Conservation (phyloP, 352 stramenopile genomes). For the Phytophthora ohioensis region DNA sequence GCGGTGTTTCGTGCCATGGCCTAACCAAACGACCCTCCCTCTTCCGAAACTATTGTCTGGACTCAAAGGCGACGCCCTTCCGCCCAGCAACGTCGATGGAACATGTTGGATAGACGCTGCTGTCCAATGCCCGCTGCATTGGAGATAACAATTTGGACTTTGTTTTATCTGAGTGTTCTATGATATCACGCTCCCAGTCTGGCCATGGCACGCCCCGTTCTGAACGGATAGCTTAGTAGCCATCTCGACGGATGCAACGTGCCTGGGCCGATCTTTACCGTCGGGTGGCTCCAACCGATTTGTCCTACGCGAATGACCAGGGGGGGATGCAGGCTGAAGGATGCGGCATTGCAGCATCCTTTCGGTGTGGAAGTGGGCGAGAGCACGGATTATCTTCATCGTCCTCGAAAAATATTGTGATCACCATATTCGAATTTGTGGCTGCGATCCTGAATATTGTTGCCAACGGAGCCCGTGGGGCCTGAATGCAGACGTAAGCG, state of each 20-base stretch:
- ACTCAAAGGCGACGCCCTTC: constrained; percentile 26
- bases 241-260: constrained; percentile 4
- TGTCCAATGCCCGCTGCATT: background rate
- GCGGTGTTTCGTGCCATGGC: constrained; percentile 3
- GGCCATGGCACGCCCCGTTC: constrained; percentile 15
- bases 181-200: constrained; percentile 4
- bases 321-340: background rate
- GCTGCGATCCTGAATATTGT: background rate
- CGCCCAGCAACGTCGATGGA: constrained; percentile 16
- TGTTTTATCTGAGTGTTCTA: constrained; percentile 1
- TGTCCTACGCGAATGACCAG: constrained; percentile 6
- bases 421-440: background rate
- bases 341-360: background rate
- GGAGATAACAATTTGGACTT: constrained; percentile 7
- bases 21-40: constrained; percentile 5
- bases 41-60: constrained; percentile 35
- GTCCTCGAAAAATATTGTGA: background rate
- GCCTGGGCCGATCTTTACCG: constrained; percentile 18
- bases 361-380: too few species aligned
- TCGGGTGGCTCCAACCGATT: constrained; percentile 3
- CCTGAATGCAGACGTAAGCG: background rate
- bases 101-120: constrained; percentile 27
- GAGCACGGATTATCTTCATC: background rate
- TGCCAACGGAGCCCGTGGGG: constrained; percentile 12
- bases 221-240: constrained; percentile 23